phyloP scores from a whole-genome alignment of 768 basidiomycete genomes.

The Pisolithus orientalis region DNA sequence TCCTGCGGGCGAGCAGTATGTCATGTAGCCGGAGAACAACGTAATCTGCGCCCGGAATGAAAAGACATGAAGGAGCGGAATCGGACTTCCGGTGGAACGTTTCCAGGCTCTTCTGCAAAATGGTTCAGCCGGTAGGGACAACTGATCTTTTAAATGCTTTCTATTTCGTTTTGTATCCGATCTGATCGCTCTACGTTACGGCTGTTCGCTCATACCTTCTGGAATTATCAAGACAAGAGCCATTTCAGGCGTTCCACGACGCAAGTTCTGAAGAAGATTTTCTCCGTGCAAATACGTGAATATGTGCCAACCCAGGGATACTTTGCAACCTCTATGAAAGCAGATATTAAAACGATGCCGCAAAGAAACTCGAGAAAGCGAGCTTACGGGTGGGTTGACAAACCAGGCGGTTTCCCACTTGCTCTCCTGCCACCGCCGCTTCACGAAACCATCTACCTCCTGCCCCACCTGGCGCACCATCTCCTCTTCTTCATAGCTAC shows the following conservation, averaged over 20 bases:
- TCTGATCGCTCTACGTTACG: too few relatives aligned
- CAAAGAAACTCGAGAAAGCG: background rate
- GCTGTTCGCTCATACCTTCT: too few relatives aligned
- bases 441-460: slow-evolving; percentile 61
- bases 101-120: too few relatives aligned
- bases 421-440: slow-evolving; percentile 56
- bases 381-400: slow-evolving; percentile 76
- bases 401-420: slow-evolving; percentile 94
- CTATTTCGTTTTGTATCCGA: too few relatives aligned
- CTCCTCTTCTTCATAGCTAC: slow-evolving; percentile 46
- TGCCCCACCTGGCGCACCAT: slow-evolving; percentile 45
- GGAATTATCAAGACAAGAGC: background rate
- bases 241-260: slow-evolving; percentile 8
- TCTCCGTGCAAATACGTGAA: slow-evolving; percentile 77
- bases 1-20: too few relatives aligned
- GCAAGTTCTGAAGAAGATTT: slow-evolving; percentile 30
- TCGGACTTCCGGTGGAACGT: too few relatives aligned
- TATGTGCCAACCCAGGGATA: slow-evolving; percentile 72
- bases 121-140: too few relatives aligned
- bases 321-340: slow-evolving; percentile 66
- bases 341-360: slow-evolving; percentile 1
- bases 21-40: too few relatives aligned
- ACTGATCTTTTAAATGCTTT: too few relatives aligned
- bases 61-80: too few relatives aligned
- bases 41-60: too few relatives aligned